Evolutionary conservation across 2,329 filamentous ascomycete genomes (phyloP), one percentile per base, ranked within the genome.

Genomic region (Lojkania enalia): DNA sequence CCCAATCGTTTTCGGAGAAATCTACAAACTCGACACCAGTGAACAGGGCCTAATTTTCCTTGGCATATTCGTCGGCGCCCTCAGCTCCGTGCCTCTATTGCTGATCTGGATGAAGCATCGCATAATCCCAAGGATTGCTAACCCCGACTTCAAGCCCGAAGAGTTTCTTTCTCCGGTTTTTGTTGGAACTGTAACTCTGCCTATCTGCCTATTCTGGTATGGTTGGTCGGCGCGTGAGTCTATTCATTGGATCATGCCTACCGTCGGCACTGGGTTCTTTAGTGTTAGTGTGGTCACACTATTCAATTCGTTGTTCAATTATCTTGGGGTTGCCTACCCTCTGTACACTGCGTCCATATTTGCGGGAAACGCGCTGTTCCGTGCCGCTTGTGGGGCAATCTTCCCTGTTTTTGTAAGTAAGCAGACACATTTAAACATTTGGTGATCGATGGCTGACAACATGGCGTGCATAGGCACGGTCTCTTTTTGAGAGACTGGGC

Each of bases 291-390:
- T 36, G 9, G 16, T 20, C 33, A 36, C 16, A 20, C 15, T 36
- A 9, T 20, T 36, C 16, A 20, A 36, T 11, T 20, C 15, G 15
- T 5, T 36, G 5, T 21, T 36, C 16, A 20, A 5, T 19, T 87
- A 87, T 52, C 72, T 86, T 2, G 77, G 85, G 30, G 81, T 86
- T 41, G 74, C 77, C 2, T 84, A 77, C 55, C 84, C 3, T 79
- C 77, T 53, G 27, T 57, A 58, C 27, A 46, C 49, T 12, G 54
- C 57, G 9, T 56, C 51, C 2, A 82, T 82, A 0, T 75, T 86
- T 1, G 83, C 84, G 0, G 82, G 82, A 2, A 84, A 84, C 82
- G 14, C 67, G 81, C 25, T 60, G 54, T 2, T 74, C 79, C 1
- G 69, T 85, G 7, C 30, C 11, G 16, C 30, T 12, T 9, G 11